Conservation (phyloP, 23 red algal species). For the Gracilaria gracilis region DNA sequence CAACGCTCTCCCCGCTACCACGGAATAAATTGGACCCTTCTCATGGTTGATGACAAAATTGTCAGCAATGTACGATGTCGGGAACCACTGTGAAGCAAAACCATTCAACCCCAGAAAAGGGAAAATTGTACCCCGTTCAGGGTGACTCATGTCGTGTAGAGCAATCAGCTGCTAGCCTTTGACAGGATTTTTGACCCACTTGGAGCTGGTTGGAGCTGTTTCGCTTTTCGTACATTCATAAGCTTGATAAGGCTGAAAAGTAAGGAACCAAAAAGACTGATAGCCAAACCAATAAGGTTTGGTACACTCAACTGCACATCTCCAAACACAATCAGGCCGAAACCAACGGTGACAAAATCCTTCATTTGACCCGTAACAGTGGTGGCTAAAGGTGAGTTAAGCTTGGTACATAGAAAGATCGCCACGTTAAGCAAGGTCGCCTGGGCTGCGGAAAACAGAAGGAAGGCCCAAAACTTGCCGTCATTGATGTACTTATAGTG, state of each 20-base stretch:
- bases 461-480: conserved; percentile 54
- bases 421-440: conserved; percentile 85
- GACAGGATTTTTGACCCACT: neutral
- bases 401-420: conserved; percentile 89
- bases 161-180: neutral
- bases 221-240: conserved; percentile 1
- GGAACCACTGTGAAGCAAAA: neutral
- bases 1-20: neutral
- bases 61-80: neutral
- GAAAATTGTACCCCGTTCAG: neutral
- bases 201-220: neutral
- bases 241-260: conserved; percentile 69
- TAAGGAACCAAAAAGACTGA: conserved; percentile 67
- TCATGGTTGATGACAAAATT: neutral
- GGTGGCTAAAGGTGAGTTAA: conserved; percentile 89
- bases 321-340: conserved; percentile 79
- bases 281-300: conserved; percentile 65
- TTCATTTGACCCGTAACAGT: conserved; percentile 93
- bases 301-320: conserved; percentile 53
- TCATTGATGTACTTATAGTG: conserved; percentile 22
- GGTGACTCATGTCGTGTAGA: neutral
- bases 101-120: neutral
- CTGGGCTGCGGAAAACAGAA: conserved; percentile 72
- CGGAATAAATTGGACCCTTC: neutral
- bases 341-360: conserved; percentile 80